phyloP scores from a whole-genome alignment of 345 rosid genomes.

The Citrus inodora region DNA sequence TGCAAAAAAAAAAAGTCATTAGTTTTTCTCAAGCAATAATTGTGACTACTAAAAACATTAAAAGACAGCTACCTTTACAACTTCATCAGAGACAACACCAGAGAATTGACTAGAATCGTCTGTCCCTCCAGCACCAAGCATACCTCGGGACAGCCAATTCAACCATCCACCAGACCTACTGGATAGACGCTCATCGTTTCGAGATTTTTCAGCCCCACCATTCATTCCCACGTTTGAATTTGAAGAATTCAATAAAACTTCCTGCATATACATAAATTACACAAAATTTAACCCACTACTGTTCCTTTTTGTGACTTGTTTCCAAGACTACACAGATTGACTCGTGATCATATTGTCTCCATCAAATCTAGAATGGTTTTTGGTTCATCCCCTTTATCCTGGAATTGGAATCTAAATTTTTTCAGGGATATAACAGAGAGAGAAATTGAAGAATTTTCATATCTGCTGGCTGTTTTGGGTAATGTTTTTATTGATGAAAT shows the following conservation, averaged over 20 bases:
- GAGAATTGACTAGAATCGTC: slow-evolving; percentile 91
- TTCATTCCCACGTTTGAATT: slow-evolving; percentile 27
- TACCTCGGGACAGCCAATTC: slow-evolving; percentile 95
- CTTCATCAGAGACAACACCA: slow-evolving; percentile 92
- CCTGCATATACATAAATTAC: slow-evolving; percentile 39
- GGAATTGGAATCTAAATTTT: not conserved
- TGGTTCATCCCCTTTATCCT: not conserved
- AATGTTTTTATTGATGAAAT: not conserved
- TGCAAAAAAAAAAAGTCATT: slow-evolving; percentile 28
- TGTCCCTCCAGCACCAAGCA: slow-evolving; percentile 99
- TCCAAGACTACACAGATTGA: too few relatives aligned
- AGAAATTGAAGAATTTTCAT: not conserved
- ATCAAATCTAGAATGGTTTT: not conserved
- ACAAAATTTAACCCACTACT: not conserved
- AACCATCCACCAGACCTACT: slow-evolving; percentile 86
- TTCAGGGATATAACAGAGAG: not conserved
- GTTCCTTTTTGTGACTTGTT: too few relatives aligned
- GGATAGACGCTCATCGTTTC: slow-evolving; percentile 46
- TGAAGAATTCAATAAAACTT: slow-evolving; percentile 40
- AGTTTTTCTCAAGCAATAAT: slow-evolving; percentile 8
- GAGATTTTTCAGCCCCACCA: slow-evolving; percentile 47
- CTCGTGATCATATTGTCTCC: too few relatives aligned
- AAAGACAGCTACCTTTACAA: slow-evolving; percentile 59
- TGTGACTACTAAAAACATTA: slow-evolving; percentile 5
- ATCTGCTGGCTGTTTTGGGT: not conserved